These are phyloP conservation scores for Penium margaritaceum DNA, from an alignment of 139 green algal genomes.

Conservation along the genomic window DNA sequence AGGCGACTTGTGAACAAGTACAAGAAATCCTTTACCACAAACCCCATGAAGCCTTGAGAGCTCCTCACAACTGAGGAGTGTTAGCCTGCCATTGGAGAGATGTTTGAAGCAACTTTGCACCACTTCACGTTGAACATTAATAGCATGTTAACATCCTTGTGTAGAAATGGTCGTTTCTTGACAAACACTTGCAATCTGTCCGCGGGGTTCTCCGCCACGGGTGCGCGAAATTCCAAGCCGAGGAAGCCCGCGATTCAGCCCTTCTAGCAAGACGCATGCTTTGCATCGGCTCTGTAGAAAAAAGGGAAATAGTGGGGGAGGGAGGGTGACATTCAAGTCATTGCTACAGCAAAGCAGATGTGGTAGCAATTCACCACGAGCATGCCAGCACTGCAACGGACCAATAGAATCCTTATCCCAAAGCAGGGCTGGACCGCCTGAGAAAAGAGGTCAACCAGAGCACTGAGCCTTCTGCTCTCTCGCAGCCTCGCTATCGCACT, in stretches of 20 bases:
- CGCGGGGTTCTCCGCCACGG: no score
- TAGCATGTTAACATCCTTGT: no score
- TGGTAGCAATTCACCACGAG: conserved; percentile 41
- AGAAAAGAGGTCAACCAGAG: not conserved
- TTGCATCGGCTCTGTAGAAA: conserved; percentile 42
- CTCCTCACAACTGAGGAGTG: no score
- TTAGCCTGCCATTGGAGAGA: no score
- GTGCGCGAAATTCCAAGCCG: conserved; percentile 37
- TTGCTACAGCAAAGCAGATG: not conserved
- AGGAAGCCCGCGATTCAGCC: conserved; percentile 45
- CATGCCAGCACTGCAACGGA: conserved; percentile 42
- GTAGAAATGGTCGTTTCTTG: no score
- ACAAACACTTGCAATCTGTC: no score
- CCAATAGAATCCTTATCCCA: not conserved
- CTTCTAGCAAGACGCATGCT: conserved; percentile 48
- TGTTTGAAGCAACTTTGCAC: no score
- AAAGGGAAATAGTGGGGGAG: no score
- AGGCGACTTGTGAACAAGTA: no score
- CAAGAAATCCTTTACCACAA: no score
- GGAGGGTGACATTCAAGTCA: not conserved
- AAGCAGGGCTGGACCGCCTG: not conserved
- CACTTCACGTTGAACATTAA: no score
- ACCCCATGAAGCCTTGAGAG: no score
- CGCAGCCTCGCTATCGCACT: not conserved
- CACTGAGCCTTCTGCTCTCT: not conserved